A percentile compares a stretch with the other conserved stretches of the same genome.
phyloP scores from a whole-genome alignment of 73 alveolate genomes.

The Effrenium voratum region DNA sequence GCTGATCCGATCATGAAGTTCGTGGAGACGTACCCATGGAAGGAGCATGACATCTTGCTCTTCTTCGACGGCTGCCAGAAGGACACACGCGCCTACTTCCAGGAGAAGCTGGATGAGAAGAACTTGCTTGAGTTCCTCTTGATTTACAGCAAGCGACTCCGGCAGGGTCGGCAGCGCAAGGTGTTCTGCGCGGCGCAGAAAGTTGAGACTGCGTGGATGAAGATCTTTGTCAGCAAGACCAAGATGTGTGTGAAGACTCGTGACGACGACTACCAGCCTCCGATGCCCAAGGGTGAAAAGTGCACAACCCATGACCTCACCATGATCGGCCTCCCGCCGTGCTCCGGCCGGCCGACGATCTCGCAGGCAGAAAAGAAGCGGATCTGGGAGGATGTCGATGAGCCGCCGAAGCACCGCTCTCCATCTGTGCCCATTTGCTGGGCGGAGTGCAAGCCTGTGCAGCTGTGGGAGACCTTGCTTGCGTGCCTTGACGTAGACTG shows the following conservation, averaged over 20 bases:
- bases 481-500: not conserved
- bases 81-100: too few species aligned
- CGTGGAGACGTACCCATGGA: not conserved
- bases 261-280: not conserved
- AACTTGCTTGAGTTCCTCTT: not conserved
- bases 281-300: not conserved
- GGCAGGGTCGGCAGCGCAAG: not conserved
- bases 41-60: not conserved
- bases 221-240: not conserved
- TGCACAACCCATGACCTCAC: not conserved
- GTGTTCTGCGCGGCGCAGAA: not conserved
- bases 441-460: not conserved
- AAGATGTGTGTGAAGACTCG: not conserved
- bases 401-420: not conserved
- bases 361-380: not conserved
- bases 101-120: not conserved
- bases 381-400: not conserved
- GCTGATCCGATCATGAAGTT: not conserved
- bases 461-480: not conserved
- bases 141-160: not conserved
- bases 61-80: slow-evolving; percentile 7
- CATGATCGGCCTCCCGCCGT: not conserved
- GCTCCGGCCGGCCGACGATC: not conserved
- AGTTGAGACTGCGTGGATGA: not conserved
- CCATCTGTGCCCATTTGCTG: not conserved